Base-by-base conservation (phyloP, 371 early-diverging fungal genomes). In the Lichtheimia ramosa region DNA sequence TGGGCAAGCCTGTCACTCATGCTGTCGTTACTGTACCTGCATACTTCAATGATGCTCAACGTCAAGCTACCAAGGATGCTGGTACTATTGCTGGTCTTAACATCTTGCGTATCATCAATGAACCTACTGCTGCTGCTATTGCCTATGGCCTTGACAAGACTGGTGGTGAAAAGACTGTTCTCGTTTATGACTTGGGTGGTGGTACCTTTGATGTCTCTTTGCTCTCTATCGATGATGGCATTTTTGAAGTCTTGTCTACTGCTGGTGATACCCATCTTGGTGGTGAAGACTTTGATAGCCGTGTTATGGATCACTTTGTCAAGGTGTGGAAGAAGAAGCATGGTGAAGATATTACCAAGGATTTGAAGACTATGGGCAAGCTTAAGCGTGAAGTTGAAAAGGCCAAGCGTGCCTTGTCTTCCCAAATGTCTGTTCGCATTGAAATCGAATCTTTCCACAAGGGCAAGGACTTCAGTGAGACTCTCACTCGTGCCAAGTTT, bases 381-480 rank as follows among this genome's bases (percentile, higher is more conserved):
- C 82, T 96, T 65, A 92, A 90, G 85, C 89, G 92, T 57, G 94
- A 90, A 64, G 87, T 82, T 66, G 96, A 96, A 71, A 91, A 89
- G 70, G 94, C 94, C 66, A 95, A 95, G 86, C 89, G 93, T 74
- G 83, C 91, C 20, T 82, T 95, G n/a, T 93, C 94, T 21, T 88
- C 90, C 51, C 87, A 92, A 64, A 89, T 86, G 82, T 87, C 89
- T 54, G 90, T 89, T 64, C 87, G 87, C 58, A 76, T 89, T 42
- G 87, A 90, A 69, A 83, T 89, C 53, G 92, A 92, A 64, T 91
- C 93, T 72, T 95, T 89, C 89, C 97, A 95, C 86, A 91, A 96
- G 79, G 98, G 97, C 73, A 96, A 95, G 84, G 96, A 98, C 83
- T 94, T 96, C 79, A 93, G 94, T 83, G 95, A 96, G 82, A 91